phyloP scores from a whole-genome alignment of 805 yeast species.

The Candida oleophila region DNA sequence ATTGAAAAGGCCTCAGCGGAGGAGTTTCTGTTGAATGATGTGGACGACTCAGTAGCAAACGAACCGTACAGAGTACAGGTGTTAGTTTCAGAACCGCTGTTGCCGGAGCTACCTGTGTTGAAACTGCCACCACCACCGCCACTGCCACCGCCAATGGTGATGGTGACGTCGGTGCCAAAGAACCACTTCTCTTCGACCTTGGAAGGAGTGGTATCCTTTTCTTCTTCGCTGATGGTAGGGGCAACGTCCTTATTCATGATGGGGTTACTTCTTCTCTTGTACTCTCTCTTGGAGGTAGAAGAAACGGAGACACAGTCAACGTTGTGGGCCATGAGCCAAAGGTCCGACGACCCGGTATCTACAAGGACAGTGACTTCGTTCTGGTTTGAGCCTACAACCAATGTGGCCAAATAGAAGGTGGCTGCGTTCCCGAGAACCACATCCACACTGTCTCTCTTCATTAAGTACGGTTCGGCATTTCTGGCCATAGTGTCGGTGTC shows the following conservation, averaged over 20 bases:
- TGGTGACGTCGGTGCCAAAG: neutral
- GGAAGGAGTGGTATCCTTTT: neutral
- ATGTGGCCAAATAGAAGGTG: slow-evolving; percentile 28
- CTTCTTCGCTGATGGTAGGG: neutral
- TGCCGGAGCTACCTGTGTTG: slow-evolving; percentile 1
- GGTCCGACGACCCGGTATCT: slow-evolving; percentile 44
- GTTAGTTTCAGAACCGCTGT: slow-evolving; percentile 15
- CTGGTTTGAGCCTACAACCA: slow-evolving; percentile 29
- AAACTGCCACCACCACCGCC: slow-evolving; percentile 5
- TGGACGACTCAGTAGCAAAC: slow-evolving; percentile 41
- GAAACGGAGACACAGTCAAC: slow-evolving; percentile 16
- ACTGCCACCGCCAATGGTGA: neutral
- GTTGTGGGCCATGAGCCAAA: slow-evolving; percentile 40
- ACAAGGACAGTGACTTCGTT: slow-evolving; percentile 31
- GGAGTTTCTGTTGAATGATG: slow-evolving; percentile 37
- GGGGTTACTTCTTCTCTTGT: neutral
- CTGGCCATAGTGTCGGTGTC: slow-evolving; percentile 11
- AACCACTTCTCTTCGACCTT: neutral
- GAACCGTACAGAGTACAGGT: slow-evolving; percentile 50
- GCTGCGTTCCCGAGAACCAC: slow-evolving; percentile 21
- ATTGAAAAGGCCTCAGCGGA: slow-evolving; percentile 43
- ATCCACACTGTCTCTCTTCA: slow-evolving; percentile 11
- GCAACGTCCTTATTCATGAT: slow-evolving; percentile 2
- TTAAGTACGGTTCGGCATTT: slow-evolving; percentile 7
- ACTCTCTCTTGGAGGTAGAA: neutral